Evolutionary conservation across 306 rosid species (phyloP), one percentile per base, ranked within the genome.

Genomic region (Comarum palustre): DNA sequence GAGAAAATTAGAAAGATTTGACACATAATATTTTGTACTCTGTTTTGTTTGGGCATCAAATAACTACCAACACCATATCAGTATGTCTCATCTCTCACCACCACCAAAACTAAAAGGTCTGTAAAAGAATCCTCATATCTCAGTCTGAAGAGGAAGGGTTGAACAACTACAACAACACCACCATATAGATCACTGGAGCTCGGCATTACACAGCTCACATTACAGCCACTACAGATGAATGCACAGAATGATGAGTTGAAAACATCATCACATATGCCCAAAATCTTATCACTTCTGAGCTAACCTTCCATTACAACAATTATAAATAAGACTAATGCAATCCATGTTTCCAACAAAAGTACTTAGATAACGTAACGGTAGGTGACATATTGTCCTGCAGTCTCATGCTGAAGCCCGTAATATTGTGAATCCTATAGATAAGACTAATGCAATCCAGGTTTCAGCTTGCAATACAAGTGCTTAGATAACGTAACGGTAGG

Each of bases 361-460:
- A 38, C 46, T 82, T 67, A 90, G 12, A 89, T 89, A 52, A 90
- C 96, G 63, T 79, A 90, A 74, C 96, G 69, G 55, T 89, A 90
- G 50, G 92, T 90, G 75, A 88, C 82, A 75, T 89, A 89, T 85
- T 85, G 84, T 16, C 93, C 97, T 7, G 96, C 89, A 32, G 98
- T 93, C 73, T 89, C 96, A 77, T 93, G 5, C 88, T 84, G 86
- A 79, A 89, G 85, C 47, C 97, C 96, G 19, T 85, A 89, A 74
- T 89, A 93, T 84, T 46, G 19, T 46, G n/a, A 46, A 46, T n/a
- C n/a, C n/a, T 46, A 46, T 1, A 15, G 4, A 14, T 13, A 45
- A 13, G 50, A 13, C 9, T 6, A 5, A 25, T 36, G 25, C 11
- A 25, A 41, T 32, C 2, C 31, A 7, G 6, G 22, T 47, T 47